Evolutionary conservation across 331 rosid genomes (phyloP).

Genomic region (Acacia pycnantha): DNA sequence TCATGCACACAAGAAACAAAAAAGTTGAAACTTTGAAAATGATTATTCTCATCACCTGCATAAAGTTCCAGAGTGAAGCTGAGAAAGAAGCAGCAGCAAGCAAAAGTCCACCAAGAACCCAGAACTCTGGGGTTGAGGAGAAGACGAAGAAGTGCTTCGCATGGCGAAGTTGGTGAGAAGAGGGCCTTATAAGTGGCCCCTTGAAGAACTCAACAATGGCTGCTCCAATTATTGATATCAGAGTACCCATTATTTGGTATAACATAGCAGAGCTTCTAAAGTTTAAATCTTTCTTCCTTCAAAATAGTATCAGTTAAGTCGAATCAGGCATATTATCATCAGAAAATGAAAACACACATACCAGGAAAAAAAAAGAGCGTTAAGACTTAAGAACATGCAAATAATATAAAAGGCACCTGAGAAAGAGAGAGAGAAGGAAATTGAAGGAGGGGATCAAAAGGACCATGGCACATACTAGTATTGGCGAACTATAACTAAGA

Average conservation of each 20-base stretch:
- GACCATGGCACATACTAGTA: slow-evolving; percentile 75
- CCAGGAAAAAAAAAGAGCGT: background rate
- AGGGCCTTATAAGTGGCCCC: slow-evolving; percentile 56
- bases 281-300: slow-evolving; percentile 48
- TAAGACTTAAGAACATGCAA: background rate
- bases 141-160: slow-evolving; percentile 43
- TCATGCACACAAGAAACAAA: background rate
- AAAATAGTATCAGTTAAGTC: background rate
- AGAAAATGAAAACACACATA: background rate
- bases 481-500: slow-evolving; percentile 71
- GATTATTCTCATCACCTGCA: slow-evolving; percentile 40
- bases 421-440: slow-evolving; percentile 51
- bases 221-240: slow-evolving; percentile 67
- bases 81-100: slow-evolving; percentile 62
- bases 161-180: slow-evolving; percentile 41
- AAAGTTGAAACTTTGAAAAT: background rate
- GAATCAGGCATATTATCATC: background rate
- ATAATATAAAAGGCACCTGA: slow-evolving; percentile 41
- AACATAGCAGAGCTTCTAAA: slow-evolving; percentile 43
- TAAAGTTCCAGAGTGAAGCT: slow-evolving; percentile 50
- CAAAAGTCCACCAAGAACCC: slow-evolving; percentile 73
- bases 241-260: slow-evolving; percentile 52
- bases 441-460: slow-evolving; percentile 63
- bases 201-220: slow-evolving; percentile 45
- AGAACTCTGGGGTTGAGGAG: slow-evolving; percentile 62